Base-by-base conservation (phyloP, 768 basidiomycete genomes). In the Pleurotus djamor region DNA sequence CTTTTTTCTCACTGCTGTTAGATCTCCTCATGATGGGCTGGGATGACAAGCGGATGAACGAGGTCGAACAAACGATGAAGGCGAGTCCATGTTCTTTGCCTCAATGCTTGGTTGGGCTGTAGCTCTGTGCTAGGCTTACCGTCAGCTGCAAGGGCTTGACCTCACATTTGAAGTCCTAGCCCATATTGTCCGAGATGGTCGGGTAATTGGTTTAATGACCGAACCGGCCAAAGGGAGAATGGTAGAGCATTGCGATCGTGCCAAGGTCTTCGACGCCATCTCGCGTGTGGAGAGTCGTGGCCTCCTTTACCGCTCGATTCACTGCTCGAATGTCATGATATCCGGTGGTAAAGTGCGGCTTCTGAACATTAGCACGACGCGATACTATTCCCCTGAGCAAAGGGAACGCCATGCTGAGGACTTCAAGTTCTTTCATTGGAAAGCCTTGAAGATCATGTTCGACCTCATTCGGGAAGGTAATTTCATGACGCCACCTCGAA, bases 311-410 rank as follows among this genome's bases (percentile, higher is more conserved):
- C 60, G 55, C 28, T 66, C 59, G 5, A 59, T 65, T 10, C 44
- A 64, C 4, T 64, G 54, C 13, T 63, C 66, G 21, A 66, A 65
- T 33, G 68, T 77, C 48, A 65, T 74, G 59, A 70, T 77, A 12
- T 60, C 71, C 34, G 64, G 72, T 16, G 72, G 72, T 14, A 75
- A 75, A 63, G 69, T 78, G 33, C 71, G 77, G 1, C 60, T 79
- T 7, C 57, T 71, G 0, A 67, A 68, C 43, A 60, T 71, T 10
- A 33, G 62, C n/a, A 59, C 64, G 28, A 59, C 74, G 9, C 49
- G 52, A 12, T 57, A 48, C 4, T 49, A 34, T 17, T 35, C 44
- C 12, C 57, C 57, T 8, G 52, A 62, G 3, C 57, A 59, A 12
- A 16, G 10, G 32, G 45, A 45, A 9, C 28, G 21, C 34, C 47